These are phyloP conservation scores for Neonectria coccinea DNA, from an alignment of 2,329 filamentous ascomycete species.

Conservation along the genomic window DNA sequence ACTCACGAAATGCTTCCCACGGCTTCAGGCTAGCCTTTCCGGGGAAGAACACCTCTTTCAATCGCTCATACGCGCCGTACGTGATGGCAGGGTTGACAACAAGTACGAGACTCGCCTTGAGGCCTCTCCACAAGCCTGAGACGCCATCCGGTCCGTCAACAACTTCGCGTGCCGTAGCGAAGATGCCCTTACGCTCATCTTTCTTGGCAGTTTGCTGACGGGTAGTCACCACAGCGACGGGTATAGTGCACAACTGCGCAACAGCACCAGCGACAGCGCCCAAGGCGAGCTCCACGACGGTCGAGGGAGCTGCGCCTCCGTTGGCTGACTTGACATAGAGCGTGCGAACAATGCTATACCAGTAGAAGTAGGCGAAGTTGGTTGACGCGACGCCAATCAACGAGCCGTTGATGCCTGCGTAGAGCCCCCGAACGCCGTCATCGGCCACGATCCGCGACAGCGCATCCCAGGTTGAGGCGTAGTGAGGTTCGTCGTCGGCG, in stretches of 20 bases:
- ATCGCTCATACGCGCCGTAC: constrained; percentile 93
- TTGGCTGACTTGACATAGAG: constrained; percentile 77
- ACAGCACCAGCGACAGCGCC: constrained; percentile 90
- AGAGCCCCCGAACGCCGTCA: constrained; percentile 86
- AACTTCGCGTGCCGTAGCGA: constrained; percentile 90
- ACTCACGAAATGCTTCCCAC: constrained; percentile 91
- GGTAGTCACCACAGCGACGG: constrained; percentile 94
- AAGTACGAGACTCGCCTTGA: constrained; percentile 95
- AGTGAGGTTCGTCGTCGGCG: constrained; percentile 71
- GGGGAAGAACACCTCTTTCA: constrained; percentile 82
- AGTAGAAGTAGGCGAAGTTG: constrained; percentile 99
- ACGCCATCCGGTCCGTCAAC: constrained; percentile 90
- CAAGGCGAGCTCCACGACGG: constrained; percentile 82
- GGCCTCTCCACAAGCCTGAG: constrained; percentile 89
- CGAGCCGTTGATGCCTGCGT: constrained; percentile 87
- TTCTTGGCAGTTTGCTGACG: constrained; percentile 94
- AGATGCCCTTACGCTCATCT: constrained; percentile 83
- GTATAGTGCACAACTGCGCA: constrained; percentile 96
- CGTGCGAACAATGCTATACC: constrained; percentile 90
- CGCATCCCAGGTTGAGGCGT: constrained; percentile 88
- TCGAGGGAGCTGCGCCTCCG: constrained; percentile 71
- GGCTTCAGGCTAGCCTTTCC: constrained; percentile 80
- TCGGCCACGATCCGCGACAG: constrained; percentile 83
- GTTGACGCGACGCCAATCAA: constrained; percentile 94
- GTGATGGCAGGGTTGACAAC: constrained; percentile 98